These are phyloP conservation scores for Fusarium sp. DNA, from an alignment of 2,329 filamentous ascomycete genomes.

Conservation along the genomic window DNA sequence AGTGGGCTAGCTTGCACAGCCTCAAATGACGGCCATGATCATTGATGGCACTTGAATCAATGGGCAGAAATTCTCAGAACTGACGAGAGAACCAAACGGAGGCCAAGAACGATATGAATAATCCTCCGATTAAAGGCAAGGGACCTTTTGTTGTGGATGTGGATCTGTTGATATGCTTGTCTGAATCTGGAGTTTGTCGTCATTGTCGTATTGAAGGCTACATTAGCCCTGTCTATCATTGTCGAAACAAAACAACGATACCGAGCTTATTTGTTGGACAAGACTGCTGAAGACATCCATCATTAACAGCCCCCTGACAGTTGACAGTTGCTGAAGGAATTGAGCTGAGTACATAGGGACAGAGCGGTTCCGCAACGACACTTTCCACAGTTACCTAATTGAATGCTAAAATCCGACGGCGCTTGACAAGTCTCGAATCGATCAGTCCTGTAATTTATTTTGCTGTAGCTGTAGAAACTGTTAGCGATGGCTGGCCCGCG, in stretches of 20 bases:
- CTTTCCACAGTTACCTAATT: slow-evolving; percentile 24
- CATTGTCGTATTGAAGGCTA: slow-evolving; percentile 17
- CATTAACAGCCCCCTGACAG: neutral
- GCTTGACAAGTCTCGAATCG: slow-evolving; percentile 1
- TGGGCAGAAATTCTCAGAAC: slow-evolving; percentile 7
- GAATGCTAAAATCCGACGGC: neutral
- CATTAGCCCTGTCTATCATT: slow-evolving; percentile 3
- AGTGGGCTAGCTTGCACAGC: slow-evolving; percentile 33
- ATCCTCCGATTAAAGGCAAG: slow-evolving; percentile 25
- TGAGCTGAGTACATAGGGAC: neutral
- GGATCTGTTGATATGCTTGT: slow-evolving; percentile 29
- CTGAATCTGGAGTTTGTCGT: slow-evolving; percentile 23
- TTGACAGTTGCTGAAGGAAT: slow-evolving; percentile 5
- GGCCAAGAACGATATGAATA: slow-evolving; percentile 3
- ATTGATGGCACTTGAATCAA: slow-evolving; percentile 1
- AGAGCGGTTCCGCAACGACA: slow-evolving; percentile 2
- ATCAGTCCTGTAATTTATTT: slow-evolving; percentile 29
- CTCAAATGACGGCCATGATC: slow-evolving; percentile 29
- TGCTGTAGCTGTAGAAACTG: neutral
- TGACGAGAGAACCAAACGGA: neutral
- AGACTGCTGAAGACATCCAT: slow-evolving; percentile 5
- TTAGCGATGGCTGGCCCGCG: slow-evolving; percentile 1
- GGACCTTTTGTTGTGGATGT: slow-evolving; percentile 10
- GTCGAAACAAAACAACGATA: slow-evolving; percentile 24
- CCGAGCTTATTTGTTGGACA: slow-evolving; percentile 11